phyloP scores from a whole-genome alignment of 805 yeast genomes.

The Saturnispora dispora region DNA sequence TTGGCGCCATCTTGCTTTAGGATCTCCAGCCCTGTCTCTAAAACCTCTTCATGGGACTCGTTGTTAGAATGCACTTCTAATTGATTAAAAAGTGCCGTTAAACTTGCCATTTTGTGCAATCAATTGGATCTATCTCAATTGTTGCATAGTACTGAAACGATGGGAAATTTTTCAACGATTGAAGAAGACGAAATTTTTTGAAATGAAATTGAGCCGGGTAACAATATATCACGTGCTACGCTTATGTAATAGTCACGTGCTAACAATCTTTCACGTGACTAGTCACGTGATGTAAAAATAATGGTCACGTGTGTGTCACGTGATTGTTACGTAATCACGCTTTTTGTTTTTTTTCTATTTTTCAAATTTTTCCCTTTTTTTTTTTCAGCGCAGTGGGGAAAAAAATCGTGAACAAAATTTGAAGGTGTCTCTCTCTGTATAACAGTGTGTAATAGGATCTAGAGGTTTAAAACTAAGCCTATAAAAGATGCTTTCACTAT shows the following conservation, averaged over 20 bases:
- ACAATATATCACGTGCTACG: not conserved
- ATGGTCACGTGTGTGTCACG: no score
- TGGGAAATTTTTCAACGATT: not conserved
- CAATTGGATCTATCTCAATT: not conserved
- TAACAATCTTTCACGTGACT: not conserved
- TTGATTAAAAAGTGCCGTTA: slow-evolving; percentile 26
- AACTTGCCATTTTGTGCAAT: slow-evolving; percentile 7
- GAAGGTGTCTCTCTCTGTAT: not conserved
- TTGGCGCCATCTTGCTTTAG: slow-evolving; percentile 24
- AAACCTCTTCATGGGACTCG: slow-evolving; percentile 29
- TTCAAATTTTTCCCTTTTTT: no score
- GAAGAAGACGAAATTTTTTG: not conserved
- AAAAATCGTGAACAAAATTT: not conserved
- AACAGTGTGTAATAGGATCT: not conserved
- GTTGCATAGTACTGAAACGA: not conserved
- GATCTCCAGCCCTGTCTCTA: slow-evolving; percentile 23
- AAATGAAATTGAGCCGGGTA: not conserved
- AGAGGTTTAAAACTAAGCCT: not conserved
- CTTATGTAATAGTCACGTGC: not conserved
- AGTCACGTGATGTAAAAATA: not conserved
- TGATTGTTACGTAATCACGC: not conserved
- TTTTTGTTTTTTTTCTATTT: not conserved
- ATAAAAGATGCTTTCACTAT: not conserved
- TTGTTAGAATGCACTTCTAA: slow-evolving; percentile 29
- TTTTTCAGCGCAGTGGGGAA: not conserved